These are phyloP conservation scores for Nemania sp. DNA, from an alignment of 2,329 filamentous ascomycete species.

Conservation along the genomic window DNA sequence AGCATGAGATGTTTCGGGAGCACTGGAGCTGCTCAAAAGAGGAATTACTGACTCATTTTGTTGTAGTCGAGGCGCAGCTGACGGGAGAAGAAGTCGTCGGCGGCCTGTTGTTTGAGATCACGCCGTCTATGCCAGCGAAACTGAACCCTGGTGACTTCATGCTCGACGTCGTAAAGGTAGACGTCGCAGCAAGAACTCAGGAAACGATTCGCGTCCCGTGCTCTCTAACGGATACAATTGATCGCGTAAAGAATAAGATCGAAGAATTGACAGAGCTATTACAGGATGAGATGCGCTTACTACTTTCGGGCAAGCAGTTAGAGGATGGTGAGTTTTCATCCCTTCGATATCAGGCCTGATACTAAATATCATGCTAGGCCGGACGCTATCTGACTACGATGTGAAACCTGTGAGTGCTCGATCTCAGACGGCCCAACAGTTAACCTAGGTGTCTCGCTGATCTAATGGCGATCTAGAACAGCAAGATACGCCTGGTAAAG, in stretches of 20 bases:
- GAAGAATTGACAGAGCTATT: background rate
- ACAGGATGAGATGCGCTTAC: background rate
- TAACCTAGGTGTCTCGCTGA: too few species aligned
- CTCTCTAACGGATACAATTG: background rate
- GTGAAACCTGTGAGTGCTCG: background rate
- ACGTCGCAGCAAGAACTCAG: too few species aligned
- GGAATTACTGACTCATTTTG: too few species aligned
- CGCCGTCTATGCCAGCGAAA: conserved; percentile 29
- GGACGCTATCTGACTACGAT: background rate
- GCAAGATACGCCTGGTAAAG: background rate
- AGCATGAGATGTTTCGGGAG: too few species aligned
- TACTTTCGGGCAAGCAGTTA: background rate
- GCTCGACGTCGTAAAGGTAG: background rate
- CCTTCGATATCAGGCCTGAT: background rate
- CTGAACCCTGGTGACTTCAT: background rate
- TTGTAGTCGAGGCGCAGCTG: conserved; percentile 52
- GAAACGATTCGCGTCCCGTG: background rate
- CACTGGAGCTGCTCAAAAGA: too few species aligned
- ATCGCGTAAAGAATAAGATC: background rate
- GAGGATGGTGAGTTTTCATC: background rate
- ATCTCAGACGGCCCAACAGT: background rate
- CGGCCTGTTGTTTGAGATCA: conserved; percentile 52
- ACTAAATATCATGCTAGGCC: background rate
- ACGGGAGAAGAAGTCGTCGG: conserved; percentile 47
- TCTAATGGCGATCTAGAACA: background rate